Percentiles rank a stretch among this genome's conserved stretches.
Conservation (phyloP, 345 rosid species). For the Bretschneidera sinensis region DNA sequence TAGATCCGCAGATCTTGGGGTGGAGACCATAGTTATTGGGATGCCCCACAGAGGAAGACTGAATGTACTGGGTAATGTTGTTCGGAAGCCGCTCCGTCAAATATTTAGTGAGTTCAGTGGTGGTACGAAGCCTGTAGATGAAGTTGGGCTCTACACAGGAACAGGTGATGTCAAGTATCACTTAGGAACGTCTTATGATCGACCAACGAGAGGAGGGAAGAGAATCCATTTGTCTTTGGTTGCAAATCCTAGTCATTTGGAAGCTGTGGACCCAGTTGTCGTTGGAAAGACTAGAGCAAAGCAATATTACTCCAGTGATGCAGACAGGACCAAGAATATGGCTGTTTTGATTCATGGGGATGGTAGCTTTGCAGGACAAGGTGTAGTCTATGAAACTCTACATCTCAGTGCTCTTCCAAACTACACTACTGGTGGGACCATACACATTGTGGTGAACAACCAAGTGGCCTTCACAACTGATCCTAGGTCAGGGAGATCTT, state of each 20-base stretch:
- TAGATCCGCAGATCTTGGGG: constrained; percentile 72
- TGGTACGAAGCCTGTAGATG: constrained; percentile 79
- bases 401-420: constrained; percentile 90
- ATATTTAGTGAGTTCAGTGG: constrained; percentile 82
- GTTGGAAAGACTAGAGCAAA: constrained; percentile 82
- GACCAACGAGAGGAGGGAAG: constrained; percentile 84
- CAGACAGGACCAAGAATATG: constrained; percentile 64
- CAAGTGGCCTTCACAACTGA: constrained; percentile 91
- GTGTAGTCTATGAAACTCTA: constrained; percentile 79
- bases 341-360: constrained; percentile 79
- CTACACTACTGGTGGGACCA: constrained; percentile 74
- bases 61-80: constrained; percentile 77
- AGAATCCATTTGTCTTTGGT: constrained; percentile 81
- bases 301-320: constrained; percentile 68
- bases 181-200: constrained; percentile 82
- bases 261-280: constrained; percentile 85
- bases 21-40: constrained; percentile 78
- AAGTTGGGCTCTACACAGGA: constrained; percentile 74
- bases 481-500: constrained; percentile 74
- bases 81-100: constrained; percentile 71
- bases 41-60: constrained; percentile 80
- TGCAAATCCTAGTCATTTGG: constrained; percentile 88
- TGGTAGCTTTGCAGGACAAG: constrained; percentile 91
- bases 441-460: constrained; percentile 82
- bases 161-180: constrained; percentile 88